Evolutionary conservation across 2,329 filamentous ascomycete species (phyloP).

Genomic region (Neofusicoccum parvum): DNA sequence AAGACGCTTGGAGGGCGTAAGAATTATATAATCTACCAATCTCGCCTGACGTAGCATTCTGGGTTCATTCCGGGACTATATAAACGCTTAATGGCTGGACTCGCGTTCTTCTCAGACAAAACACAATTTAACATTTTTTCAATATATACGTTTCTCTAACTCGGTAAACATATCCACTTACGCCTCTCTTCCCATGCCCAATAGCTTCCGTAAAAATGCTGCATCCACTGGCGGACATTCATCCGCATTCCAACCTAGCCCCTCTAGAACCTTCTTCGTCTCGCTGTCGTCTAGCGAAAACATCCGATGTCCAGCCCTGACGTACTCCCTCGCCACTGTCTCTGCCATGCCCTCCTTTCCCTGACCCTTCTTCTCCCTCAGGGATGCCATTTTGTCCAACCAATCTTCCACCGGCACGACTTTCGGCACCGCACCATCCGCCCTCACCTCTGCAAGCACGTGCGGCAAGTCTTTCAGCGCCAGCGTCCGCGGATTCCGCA

Average conservation of each 20-base stretch:
- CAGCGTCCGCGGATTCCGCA: neutral
- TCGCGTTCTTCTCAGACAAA: no score
- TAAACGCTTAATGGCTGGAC: no score
- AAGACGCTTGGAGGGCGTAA: no score
- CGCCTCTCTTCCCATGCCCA: slow-evolving; percentile 22
- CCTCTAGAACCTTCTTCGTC: neutral
- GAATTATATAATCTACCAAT: no score
- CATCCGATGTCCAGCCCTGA: slow-evolving; percentile 5
- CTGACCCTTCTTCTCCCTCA: neutral
- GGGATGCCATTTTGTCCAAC: neutral
- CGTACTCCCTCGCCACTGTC: neutral
- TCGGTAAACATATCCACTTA: no score
- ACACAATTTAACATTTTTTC: no score
- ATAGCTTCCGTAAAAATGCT: slow-evolving; percentile 20
- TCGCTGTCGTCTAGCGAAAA: neutral
- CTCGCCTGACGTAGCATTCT: no score
- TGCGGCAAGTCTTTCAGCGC: neutral
- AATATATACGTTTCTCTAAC: no score
- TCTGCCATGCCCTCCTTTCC: neutral
- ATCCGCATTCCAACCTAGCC: neutral
- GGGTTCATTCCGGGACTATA: no score
- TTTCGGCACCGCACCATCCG: neutral
- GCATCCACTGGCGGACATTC: neutral
- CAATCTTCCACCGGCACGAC: neutral
- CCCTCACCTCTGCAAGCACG: neutral